Conservation (phyloP, 192 early-diverging fungal genomes). For the Paraglomus brasilianum region DNA sequence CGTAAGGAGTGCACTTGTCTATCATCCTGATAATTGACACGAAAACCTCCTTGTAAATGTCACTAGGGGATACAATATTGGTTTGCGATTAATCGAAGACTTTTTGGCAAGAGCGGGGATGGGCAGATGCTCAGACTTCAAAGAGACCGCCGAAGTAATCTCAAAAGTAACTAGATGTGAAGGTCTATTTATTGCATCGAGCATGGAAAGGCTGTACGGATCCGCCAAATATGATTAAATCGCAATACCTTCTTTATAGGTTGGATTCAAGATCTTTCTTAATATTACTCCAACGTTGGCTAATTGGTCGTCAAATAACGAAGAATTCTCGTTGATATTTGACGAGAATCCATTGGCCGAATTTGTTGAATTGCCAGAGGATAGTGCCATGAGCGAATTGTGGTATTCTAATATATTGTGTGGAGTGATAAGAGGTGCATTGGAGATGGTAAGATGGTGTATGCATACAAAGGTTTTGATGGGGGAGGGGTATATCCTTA, state of each 20-base stretch:
- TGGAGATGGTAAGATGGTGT: conserved; percentile 82
- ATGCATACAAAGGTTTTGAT: conserved; percentile 6
- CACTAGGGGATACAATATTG: conserved; percentile 95
- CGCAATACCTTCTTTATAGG: too few relatives aligned
- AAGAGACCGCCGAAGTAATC: conserved; percentile 92
- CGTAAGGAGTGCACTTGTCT: too few relatives aligned
- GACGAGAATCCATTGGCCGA: conserved; percentile 98
- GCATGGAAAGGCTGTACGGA: too few relatives aligned
- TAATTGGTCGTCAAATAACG: conserved; percentile 76
- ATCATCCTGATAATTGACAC: too few relatives aligned
- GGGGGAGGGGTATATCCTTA: too few relatives aligned
- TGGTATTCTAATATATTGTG: conserved; percentile 98
- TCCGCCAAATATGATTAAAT: too few relatives aligned
- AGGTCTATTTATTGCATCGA: too few relatives aligned
- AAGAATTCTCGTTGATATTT: conserved; percentile 91
- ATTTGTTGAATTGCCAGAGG: conserved; percentile 94
- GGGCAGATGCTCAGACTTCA: conserved; percentile 84
- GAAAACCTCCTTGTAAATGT: too few relatives aligned
- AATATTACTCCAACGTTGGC: conserved; percentile 83
- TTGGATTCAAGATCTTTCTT: conserved; percentile 96
- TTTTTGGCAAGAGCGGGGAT: conserved; percentile 80
- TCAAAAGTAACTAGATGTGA: conserved; percentile 75
- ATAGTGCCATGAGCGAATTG: conserved; percentile 65
- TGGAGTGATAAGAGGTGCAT: conserved; percentile 89
- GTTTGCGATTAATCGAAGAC: conserved; percentile 92